Base-by-base conservation (phyloP, 768 basidiomycete species). In the Boletus subcaerulescens region DNA sequence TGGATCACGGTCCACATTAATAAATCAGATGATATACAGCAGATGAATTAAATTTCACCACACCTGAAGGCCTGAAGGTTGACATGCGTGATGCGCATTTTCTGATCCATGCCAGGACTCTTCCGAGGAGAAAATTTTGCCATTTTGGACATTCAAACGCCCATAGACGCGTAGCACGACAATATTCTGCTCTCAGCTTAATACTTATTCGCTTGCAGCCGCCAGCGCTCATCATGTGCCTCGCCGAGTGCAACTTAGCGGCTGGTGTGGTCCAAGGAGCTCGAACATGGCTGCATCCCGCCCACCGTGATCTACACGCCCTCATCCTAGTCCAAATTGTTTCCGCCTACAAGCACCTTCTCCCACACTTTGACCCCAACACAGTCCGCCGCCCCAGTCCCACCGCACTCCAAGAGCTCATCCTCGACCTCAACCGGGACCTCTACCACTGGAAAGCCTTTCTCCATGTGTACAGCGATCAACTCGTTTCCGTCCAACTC, bases 381-480 rank as follows among this genome's bases (percentile, higher is more conserved):
- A 12, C 18, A 3, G n/a, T 24, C 18, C 10, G 35, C 20, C 33
- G 3, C 7, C 26, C 32, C 1, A 40, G 40, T 8, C 50, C 40
- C n/a, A 36, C 56, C 3, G 54, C 94, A 1, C 64, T 66, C 35
- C 52, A 53, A 45, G 59, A 66, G 26, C 58, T 67, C 45, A 57
- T 62, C 35, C 33, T 66, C 5, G 49, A 60, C 24, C 39, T 56
- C 18, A 32, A 49, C 9, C n/a, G 2, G 5, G 26, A 50, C 13
- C 7, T n/a, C 7, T 4, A 22, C 11, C 15, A 50, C 26, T 62
- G 62, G 65, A 13, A 32, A 32, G 52, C 55, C 11, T 15, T 66
- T n/a, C 53, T 67, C 31, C 13, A 35, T 9, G 40, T 38, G 2
- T 67, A 58, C 38, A 35, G 60, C n/a, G 14, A 44, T 12, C 60